Percentiles rank a stretch among this genome's conserved stretches.
phyloP scores from a whole-genome alignment of 441 rosid species.

The Adansonia madagascariensis region DNA sequence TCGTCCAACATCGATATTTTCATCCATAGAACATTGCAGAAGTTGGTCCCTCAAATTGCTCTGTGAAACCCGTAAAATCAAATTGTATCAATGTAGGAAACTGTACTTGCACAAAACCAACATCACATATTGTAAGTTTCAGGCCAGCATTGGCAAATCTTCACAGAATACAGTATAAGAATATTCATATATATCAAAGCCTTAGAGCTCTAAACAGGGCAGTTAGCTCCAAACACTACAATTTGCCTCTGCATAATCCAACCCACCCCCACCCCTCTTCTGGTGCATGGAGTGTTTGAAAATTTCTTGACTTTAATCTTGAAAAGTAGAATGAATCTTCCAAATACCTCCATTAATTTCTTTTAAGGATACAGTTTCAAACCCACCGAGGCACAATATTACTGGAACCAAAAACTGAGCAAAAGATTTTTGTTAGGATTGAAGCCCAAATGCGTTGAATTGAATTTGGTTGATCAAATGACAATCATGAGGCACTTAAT shows the following conservation, averaged over 20 bases:
- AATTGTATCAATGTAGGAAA: neutral
- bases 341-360: neutral
- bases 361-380: neutral
- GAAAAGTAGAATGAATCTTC: neutral
- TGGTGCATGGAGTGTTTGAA: neutral
- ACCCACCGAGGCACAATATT: neutral
- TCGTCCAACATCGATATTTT: conserved; percentile 80
- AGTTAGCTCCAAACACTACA: neutral
- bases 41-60: conserved; percentile 84
- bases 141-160: neutral
- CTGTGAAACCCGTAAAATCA: conserved; percentile 59
- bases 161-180: neutral
- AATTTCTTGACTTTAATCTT: neutral
- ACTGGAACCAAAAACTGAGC: neutral
- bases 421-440: conserved; percentile 7
- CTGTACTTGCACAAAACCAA: neutral
- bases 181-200: neutral
- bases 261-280: neutral
- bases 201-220: neutral
- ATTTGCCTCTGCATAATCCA: neutral
- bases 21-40: conserved; percentile 88
- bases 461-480: neutral
- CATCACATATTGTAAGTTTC: neutral
- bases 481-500: neutral
- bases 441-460: neutral